Base-by-base conservation (phyloP, 2,329 filamentous ascomycete genomes). In the Colletotrichum magnum region DNA sequence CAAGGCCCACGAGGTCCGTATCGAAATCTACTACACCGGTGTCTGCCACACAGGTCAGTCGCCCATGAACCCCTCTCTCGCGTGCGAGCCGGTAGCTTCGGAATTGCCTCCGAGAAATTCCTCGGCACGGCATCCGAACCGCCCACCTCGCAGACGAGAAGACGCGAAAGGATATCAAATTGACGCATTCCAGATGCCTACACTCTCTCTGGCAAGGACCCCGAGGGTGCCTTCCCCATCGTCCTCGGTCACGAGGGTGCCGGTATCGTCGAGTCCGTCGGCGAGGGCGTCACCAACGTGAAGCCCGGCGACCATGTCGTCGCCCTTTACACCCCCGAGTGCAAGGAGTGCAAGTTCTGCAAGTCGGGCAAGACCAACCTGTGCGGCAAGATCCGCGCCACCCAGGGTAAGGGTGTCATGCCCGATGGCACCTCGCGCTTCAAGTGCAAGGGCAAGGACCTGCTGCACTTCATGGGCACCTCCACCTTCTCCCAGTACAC, bases 401-500 rank as follows among this genome's bases (percentile, higher is more conserved):
- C 96, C 52, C 96, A 99, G 85, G 96, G 96, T 77, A 93, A 91
- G 83, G 96, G 96, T 78, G 90, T 98, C 75, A 97, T 99, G 95
- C 96, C 96, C 67, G 96, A 99, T 82, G 95, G 95, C 77, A 98
- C 95, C 74, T 92, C 93, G 67, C 93, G 96, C 77, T 98, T 98
- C 90, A 94, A 89, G 83, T 94, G 92, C 88, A 96, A 95, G 83
- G 96, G 96, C 82, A 92, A 98, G 85, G 93, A 97, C 76, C 88
- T 99, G 71, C 90, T 98, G 68, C 96, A 98, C 86, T 99, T 98
- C 87, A 99, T 99, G 96, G 96, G 96, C 77, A 97, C 94, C 65
- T 98, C 95, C 45, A 99, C 96, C 75, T 99, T 99, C 88, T 97
- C 94, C 39, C 96, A 99, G 85, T 99, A 97, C 86, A 98, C 96